Conservation (phyloP, 2,329 filamentous ascomycete species). For the Aspergillus awamori region DNA sequence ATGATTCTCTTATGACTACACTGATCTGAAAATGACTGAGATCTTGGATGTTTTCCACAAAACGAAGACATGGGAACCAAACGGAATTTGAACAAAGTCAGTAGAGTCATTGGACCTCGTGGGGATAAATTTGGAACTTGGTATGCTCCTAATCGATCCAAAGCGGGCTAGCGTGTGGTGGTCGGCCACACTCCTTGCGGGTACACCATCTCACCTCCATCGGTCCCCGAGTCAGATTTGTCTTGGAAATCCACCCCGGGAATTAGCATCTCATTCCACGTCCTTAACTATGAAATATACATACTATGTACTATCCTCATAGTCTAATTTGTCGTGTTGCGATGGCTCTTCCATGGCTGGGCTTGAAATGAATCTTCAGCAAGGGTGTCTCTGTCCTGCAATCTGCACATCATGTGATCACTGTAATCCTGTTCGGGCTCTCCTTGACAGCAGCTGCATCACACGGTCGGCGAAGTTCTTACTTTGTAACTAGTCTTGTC, state of each 20-base stretch:
- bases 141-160: not conserved
- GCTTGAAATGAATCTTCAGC: not conserved
- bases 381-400: not conserved
- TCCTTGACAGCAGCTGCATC: not conserved
- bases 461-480: not conserved
- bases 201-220: slow-evolving; percentile 7
- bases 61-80: slow-evolving; percentile 3
- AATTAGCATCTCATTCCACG: not conserved
- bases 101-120: slow-evolving; percentile 12
- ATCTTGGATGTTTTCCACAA: slow-evolving; percentile 11
- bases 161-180: not conserved
- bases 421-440: not conserved
- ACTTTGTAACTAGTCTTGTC: no score
- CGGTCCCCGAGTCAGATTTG: not conserved
- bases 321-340: not conserved
- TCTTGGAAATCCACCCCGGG: not conserved
- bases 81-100: slow-evolving; percentile 7
- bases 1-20: not conserved
- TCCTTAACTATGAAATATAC: not conserved
- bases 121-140: slow-evolving; percentile 12
- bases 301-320: not conserved
- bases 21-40: not conserved
- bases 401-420: not conserved
- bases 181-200: slow-evolving; percentile 7
- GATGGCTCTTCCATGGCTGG: not conserved